Evolutionary conservation across 768 basidiomycete genomes (phyloP), one percentile per base, ranked within the genome.

Genomic region (Hygrocybe coccinea): DNA sequence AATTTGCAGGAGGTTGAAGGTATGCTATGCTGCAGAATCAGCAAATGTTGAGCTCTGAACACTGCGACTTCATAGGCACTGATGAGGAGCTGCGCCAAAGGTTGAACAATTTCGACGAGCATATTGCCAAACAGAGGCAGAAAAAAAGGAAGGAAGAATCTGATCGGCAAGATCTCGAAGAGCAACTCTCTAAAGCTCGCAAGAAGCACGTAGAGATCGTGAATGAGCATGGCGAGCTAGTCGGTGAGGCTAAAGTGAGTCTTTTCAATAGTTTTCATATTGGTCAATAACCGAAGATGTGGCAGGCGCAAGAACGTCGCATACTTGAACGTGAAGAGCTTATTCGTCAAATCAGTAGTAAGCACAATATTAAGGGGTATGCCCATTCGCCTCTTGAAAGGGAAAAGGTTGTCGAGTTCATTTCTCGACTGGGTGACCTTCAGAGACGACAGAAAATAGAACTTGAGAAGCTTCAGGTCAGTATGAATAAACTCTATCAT

Each of bases 311-410:
- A 69, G 82, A 85, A 52, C 74, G 80, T 45, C 84, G 87, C 22
- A 70, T 94, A 37, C 62, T 67, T 2, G 83, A 85, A 4, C 84
- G 95, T 29, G 93, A 95, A 66, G 75, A 78, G 12, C 72, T 86
- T 21, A 85, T 97, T 54, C 82, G 80, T 11, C 82, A 85, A 47
- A 81, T 91, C 14, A 79, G 84, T 49, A 74, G 82, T 35, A 83
- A 83, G 59, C 75, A 88, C 61, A 76, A 79, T 8, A 85, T 97
- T 61, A 82, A 83, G 49, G 91, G 90, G 0, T 93, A 82, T 65
- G 83, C 81, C 51, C 76, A 83, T 48, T 77, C 83, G 0, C 85
- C 86, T 1, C 75, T 94, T 35, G 86, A 86, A 49, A 78, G 83
- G 38, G 80, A 83, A 38, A 81, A 91, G 65, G 77, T 93, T 17